Evolutionary conservation across 208 protist species (phyloP), one percentile per base, ranked within the genome.

Genomic region (Crithidia acanthocephali): DNA sequence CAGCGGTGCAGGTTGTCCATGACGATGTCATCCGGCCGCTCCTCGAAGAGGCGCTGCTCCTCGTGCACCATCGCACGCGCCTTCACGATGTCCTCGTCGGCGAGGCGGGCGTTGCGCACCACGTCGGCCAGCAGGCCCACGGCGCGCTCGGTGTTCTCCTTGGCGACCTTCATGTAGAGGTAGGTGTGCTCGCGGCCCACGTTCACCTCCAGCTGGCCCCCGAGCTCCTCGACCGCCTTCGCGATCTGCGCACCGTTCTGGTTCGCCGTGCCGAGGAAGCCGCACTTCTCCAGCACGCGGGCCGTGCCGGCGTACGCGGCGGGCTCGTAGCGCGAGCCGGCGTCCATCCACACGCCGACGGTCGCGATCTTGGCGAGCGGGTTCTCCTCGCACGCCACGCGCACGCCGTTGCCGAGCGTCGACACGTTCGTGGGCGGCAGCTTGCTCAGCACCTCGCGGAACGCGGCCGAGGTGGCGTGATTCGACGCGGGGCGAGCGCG

Each of bases 241-340:
- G 98, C 91, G 37, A 99, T 90, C 66, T 98, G 88, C 30, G 84
- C 60, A 58, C 85, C 79, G 20, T 83, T 86, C 71, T 97, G 93
- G 48, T 87, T 95, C 9, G 79, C 66, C 27, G 98, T 99, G 33
- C 96, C 98, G 66, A 99, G 98, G 83, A 99, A 99, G 60, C 93
- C 88, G 85, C 99, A 98, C 86, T 99, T 98, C 83, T 99, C 98
- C 25, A 99, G 88, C 72, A 99, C 99, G 72, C 99, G 98, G 45
- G 98, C 97, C 18, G 94, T 93, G 48, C 98, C 98, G 71, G 99
- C 99, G 87, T 93, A 99, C 13, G 93, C 64, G 30, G 86, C 90
- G 23, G 77, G 95, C 90, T 99, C 98, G 77, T 98, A 98, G 33
- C 97, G 91, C 52, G 87, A 96, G 61, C 98, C 98, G 16, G 97